Conservation (phyloP, 352 stramenopile genomes). For the Globisporangium nagaii region DNA sequence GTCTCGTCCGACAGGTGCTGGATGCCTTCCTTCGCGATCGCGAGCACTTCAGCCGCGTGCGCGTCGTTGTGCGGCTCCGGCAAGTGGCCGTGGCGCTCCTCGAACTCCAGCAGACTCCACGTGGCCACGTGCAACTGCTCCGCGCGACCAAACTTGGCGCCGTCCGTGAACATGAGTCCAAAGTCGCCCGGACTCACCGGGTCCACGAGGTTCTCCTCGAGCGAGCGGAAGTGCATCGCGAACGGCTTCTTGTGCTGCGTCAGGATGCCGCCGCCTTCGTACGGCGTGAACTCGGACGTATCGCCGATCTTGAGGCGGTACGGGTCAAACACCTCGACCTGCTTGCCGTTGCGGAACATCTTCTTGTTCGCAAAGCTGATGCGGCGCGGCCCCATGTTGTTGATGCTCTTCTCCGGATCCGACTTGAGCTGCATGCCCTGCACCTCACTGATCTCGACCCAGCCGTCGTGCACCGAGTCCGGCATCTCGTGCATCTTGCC, state of each 20-base stretch:
- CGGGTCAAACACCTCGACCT: constrained; percentile 80
- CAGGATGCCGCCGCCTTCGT: constrained; percentile 74
- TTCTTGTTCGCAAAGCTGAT: constrained; percentile 86
- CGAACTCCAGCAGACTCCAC: constrained; percentile 80
- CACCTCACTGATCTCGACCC: constrained; percentile 83
- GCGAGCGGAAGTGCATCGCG: constrained; percentile 63
- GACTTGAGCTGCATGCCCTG: constrained; percentile 63
- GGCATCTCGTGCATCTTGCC: constrained; percentile 88
- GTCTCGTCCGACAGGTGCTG: constrained; percentile 64
- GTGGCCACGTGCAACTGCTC: constrained; percentile 75
- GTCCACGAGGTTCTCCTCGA: constrained; percentile 63
- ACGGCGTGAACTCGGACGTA: constrained; percentile 75
- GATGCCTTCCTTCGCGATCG: constrained; percentile 58
- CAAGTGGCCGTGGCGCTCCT: constrained; percentile 56
- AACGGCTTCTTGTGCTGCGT: constrained; percentile 85
- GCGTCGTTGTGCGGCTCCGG: constrained; percentile 60
- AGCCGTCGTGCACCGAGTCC: constrained; percentile 80
- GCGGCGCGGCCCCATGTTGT: constrained; percentile 61
- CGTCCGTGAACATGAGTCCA: constrained; percentile 84
- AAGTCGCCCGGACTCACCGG: constrained; percentile 66
- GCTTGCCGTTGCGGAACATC: constrained; percentile 80
- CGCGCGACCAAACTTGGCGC: constrained; percentile 81
- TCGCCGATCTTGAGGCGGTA: constrained; percentile 81
- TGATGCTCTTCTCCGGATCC: constrained; percentile 67
- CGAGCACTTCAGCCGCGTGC: constrained; percentile 58